phyloP scores from a whole-genome alignment of 352 stramenopile genomes.

The Aphanomyces stellatus region DNA sequence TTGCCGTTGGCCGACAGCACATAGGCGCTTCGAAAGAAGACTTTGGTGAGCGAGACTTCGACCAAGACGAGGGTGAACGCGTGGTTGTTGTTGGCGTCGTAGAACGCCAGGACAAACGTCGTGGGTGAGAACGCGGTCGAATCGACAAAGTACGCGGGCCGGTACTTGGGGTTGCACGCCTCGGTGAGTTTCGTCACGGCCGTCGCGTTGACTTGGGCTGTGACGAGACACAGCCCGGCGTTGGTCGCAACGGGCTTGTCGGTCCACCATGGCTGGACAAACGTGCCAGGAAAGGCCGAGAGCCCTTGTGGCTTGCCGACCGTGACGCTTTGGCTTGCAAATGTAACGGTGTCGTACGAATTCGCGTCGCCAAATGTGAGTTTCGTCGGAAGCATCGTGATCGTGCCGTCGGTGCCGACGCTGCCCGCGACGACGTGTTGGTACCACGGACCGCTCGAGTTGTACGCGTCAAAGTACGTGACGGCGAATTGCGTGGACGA shows the following conservation, averaged over 20 bases:
- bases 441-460: constrained; percentile 12
- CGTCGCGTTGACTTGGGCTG: constrained; percentile 24
- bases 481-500: constrained; percentile 33
- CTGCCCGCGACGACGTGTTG: constrained; percentile 35
- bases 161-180: constrained; percentile 38
- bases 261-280: constrained; percentile 59
- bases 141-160: constrained; percentile 30
- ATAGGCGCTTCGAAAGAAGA: constrained; percentile 45
- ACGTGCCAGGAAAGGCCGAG: constrained; percentile 42
- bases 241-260: constrained; percentile 32
- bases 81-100: constrained; percentile 48
- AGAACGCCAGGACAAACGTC: constrained; percentile 38
- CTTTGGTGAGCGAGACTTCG: constrained; percentile 25
- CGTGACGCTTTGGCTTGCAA: constrained; percentile 31
- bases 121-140: constrained; percentile 38
- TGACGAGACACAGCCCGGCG: constrained; percentile 50
- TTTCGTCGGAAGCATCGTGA: constrained; percentile 22
- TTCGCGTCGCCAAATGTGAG: constrained; percentile 32
- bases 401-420: constrained; percentile 26
- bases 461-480: constrained; percentile 40
- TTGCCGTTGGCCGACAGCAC: constrained; percentile 32
- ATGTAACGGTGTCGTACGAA: constrained; percentile 18
- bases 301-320: constrained; percentile 52
- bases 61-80: constrained; percentile 38
- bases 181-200: constrained; percentile 27